Evolutionary conservation across 768 basidiomycete species (phyloP).

Genomic region (Tricholoma furcatifolium): DNA sequence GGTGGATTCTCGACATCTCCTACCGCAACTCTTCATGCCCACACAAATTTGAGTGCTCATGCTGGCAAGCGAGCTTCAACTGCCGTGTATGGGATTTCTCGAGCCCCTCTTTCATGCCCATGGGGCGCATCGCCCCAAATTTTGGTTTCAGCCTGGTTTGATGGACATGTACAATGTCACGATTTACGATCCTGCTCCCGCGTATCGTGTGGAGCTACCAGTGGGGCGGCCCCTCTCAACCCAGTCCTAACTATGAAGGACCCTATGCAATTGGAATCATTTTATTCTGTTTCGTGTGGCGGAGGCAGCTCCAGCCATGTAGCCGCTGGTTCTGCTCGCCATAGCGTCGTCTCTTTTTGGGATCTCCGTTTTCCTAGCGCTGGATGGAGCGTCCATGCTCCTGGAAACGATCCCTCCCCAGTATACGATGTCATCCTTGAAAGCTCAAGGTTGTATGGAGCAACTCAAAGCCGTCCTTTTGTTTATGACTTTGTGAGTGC

Average conservation of each 20-base stretch:
- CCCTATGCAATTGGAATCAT: slow-evolving; percentile 68
- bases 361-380: slow-evolving; percentile 60
- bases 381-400: slow-evolving; percentile 81
- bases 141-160: slow-evolving; percentile 80
- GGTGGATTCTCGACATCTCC: slow-evolving; percentile 47
- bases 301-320: slow-evolving; percentile 67
- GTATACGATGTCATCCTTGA: slow-evolving; percentile 76
- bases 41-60: slow-evolving; percentile 19
- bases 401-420: slow-evolving; percentile 76
- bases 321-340: slow-evolving; percentile 74
- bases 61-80: slow-evolving; percentile 30
- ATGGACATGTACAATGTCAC: slow-evolving; percentile 70
- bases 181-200: slow-evolving; percentile 61
- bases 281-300: slow-evolving; percentile 75
- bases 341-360: slow-evolving; percentile 81
- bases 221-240: slow-evolving; percentile 35
- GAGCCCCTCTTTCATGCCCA: slow-evolving; percentile 57
- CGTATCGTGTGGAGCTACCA: slow-evolving; percentile 7
- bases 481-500: slow-evolving; percentile 69
- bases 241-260: slow-evolving; percentile 66
- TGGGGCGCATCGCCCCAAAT: slow-evolving; percentile 73
- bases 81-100: slow-evolving; percentile 74
- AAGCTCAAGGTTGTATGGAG: slow-evolving; percentile 77
- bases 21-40: slow-evolving; percentile 44
- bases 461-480: slow-evolving; percentile 73